These are phyloP conservation scores for Jackrogersella multiformis DNA, from an alignment of 495 filamentous ascomycete genomes.

Conservation along the genomic window DNA sequence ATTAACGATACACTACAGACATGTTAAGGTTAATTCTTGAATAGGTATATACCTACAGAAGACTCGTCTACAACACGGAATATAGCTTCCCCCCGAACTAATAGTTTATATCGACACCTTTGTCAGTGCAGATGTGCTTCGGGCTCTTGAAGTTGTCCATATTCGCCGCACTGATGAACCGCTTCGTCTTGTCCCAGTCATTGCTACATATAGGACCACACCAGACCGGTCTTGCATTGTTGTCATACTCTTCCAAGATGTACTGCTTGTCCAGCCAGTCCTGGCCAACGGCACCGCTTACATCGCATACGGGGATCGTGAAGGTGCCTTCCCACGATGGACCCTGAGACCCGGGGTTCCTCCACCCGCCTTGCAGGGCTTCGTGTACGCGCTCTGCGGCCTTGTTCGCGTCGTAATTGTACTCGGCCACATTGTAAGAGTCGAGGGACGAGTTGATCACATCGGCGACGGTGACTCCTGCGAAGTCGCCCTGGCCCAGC, in stretches of 20 bases:
- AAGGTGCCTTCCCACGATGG: conserved; percentile 5
- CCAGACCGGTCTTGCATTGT: neutral
- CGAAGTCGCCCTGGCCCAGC: conserved; percentile 3
- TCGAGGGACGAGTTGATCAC: conserved; percentile 24
- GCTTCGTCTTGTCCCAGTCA: conserved; percentile 6
- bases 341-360: neutral
- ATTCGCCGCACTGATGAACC: neutral
- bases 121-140: neutral
- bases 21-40: neutral
- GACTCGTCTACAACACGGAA: too few species aligned
- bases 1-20: neutral
- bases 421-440: conserved; percentile 24
- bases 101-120: neutral
- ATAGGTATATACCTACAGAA: too few species aligned
- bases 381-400: conserved; percentile 8
- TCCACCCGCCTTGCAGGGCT: conserved; percentile 5
- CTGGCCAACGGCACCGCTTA: neutral
- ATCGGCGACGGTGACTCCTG: neutral
- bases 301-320: conserved; percentile 8
- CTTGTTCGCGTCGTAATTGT: conserved; percentile 18
- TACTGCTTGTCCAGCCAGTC: neutral
- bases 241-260: neutral
- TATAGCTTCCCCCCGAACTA: neutral
- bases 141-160: neutral
- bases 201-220: neutral